These are phyloP conservation scores for Saturnispora diversa DNA, from an alignment of 805 yeast genomes.

Conservation along the genomic window DNA sequence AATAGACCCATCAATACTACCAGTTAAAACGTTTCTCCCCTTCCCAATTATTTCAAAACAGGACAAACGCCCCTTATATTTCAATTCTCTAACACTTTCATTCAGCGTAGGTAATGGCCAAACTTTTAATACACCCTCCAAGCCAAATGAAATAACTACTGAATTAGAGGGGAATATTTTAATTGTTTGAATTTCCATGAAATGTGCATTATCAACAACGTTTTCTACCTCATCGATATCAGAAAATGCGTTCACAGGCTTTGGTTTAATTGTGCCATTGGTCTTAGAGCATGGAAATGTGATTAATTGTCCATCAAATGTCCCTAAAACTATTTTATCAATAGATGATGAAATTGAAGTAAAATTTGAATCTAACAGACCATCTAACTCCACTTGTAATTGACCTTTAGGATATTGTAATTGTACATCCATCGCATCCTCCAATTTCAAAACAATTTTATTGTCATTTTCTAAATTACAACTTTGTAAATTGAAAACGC, in stretches of 20 bases:
- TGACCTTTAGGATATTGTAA: constrained; percentile 1
- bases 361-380: background rate
- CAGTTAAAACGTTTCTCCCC: constrained; percentile 59
- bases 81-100: background rate
- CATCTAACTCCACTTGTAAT: constrained; percentile 23
- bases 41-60: constrained; percentile 47
- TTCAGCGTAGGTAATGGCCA: constrained; percentile 38
- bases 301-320: constrained; percentile 5
- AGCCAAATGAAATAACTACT: constrained; percentile 51
- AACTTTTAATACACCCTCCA: constrained; percentile 50
- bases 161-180: constrained; percentile 56
- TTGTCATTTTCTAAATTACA: background rate
- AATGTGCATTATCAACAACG: constrained; percentile 30
- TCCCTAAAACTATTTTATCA: constrained; percentile 6
- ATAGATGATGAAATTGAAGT: background rate
- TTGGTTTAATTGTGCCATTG: background rate
- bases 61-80: constrained; percentile 41
- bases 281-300: background rate
- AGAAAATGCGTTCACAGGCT: background rate
- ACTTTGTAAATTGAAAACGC: constrained; percentile 2
- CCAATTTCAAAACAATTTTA: constrained; percentile 3
- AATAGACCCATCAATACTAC: constrained; percentile 47
- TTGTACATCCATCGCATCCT: background rate
- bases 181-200: constrained; percentile 35
- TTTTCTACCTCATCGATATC: background rate